A percentile compares a stretch with the other conserved stretches of the same genome.
Evolutionary conservation across 148 eudicot genomes (phyloP).

Genomic region (Vaccinium corymbosum): DNA sequence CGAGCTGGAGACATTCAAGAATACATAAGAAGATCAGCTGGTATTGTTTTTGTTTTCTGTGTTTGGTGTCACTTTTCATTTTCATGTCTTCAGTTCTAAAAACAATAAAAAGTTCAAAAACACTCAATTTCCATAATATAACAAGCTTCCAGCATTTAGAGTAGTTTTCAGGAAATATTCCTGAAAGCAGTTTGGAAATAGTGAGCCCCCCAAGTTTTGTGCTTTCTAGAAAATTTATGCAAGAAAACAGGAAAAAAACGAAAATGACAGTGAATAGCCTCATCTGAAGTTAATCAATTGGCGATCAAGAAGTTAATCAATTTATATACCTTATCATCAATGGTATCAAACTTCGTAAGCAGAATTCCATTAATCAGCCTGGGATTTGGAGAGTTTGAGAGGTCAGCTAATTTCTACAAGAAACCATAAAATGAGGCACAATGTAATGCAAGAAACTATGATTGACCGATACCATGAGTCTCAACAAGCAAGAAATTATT

Average conservation of each 20-base stretch:
- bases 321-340: conserved; percentile 77
- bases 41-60: neutral
- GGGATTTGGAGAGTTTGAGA: conserved; percentile 65
- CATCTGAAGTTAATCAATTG: neutral
- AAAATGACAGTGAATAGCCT: neutral
- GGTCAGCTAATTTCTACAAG: conserved; percentile 74
- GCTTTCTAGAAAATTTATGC: neutral
- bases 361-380: conserved; percentile 91
- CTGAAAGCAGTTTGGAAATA: neutral
- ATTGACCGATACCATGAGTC: neutral
- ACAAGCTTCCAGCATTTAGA: neutral
- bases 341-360: conserved; percentile 93
- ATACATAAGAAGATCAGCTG: neutral
- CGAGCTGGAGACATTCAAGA: neutral
- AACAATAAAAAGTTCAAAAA: neutral
- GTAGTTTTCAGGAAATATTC: neutral
- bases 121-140: neutral
- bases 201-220: neutral
- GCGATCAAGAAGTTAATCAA: neutral
- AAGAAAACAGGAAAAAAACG: neutral
- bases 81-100: neutral
- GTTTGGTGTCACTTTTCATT: neutral
- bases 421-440: neutral
- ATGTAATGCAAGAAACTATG: neutral
- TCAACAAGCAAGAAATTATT: too few species aligned